These are phyloP conservation scores for Ambrosia hybrid DNA, from an alignment of 140 eudicot genomes.

Conservation along the genomic window DNA sequence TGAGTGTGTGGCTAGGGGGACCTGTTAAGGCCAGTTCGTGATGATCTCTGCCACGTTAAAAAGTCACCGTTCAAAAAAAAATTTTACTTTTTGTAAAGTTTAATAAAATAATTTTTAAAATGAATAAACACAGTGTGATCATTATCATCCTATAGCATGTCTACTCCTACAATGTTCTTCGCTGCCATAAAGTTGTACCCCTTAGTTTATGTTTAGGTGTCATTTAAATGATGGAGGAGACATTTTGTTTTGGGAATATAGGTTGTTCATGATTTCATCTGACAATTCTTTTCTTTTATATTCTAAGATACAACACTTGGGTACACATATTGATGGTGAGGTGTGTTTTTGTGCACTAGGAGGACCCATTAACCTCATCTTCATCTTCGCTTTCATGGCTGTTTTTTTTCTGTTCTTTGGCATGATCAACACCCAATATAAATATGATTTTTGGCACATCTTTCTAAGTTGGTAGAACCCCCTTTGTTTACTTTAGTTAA, in stretches of 20 bases:
- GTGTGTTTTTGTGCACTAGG: constrained; percentile 27
- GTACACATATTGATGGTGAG: constrained; percentile 28
- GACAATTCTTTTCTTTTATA: constrained; percentile 24
- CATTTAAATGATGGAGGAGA: constrained; percentile 35
- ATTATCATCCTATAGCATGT: constrained; percentile 2
- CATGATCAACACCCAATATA: constrained; percentile 26
- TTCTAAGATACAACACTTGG: constrained; percentile 8
- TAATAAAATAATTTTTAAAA: too few relatives aligned
- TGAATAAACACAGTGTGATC: too few relatives aligned
- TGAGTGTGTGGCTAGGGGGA: too few relatives aligned
- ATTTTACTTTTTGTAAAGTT: too few relatives aligned
- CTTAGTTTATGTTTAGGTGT: constrained; percentile 19
- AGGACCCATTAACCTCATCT: constrained; percentile 33
- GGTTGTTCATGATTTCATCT: constrained; percentile 30
- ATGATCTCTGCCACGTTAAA: too few relatives aligned
- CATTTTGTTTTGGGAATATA: constrained; percentile 44
- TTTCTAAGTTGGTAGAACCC: constrained; percentile 33
- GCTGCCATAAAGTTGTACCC: constrained; percentile 24
- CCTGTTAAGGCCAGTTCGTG: too few relatives aligned
- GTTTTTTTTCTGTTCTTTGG: constrained; percentile 24
- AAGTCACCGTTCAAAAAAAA: too few relatives aligned
- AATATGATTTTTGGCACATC: constrained; percentile 25
- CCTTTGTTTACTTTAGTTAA: constrained; percentile 20
- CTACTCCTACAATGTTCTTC: constrained; percentile 53
- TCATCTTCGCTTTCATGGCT: constrained; percentile 25